Conservation (phyloP, 176 grass and related monocot genomes). For the Oryza rufipogon region DNA sequence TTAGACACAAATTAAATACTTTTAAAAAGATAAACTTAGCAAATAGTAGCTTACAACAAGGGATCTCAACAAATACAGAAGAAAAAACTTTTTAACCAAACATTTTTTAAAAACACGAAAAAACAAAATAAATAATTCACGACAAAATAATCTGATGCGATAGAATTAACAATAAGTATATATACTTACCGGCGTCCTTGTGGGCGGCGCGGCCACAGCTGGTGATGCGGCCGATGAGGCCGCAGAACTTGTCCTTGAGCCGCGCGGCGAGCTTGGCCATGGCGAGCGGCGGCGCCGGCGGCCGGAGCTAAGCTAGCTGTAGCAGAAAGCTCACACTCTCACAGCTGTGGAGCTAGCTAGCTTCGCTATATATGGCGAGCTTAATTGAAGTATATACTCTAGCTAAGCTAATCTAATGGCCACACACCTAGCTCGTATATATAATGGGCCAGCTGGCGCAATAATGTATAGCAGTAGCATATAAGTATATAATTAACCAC, state of each 20-base stretch:
- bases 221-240: conserved; percentile 43
- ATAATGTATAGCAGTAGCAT: not conserved
- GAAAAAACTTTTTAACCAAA: too few species aligned
- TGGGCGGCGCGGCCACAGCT: conserved; percentile 34
- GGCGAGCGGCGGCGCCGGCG: not conserved
- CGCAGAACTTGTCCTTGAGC: conserved; percentile 51
- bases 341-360: too few species aligned
- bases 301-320: not conserved
- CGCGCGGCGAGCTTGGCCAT: conserved; percentile 55
- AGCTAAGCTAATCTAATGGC: not conserved
- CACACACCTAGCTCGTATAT: not conserved
- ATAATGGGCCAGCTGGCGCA: not conserved
- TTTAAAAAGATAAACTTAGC: too few species aligned
- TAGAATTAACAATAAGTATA: not conserved
- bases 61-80: too few species aligned
- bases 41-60: too few species aligned
- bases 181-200: conserved; percentile 37
- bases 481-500: not conserved
- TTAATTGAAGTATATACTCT: not conserved
- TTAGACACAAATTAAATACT: too few species aligned
- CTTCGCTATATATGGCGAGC: not conserved
- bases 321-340: not conserved
- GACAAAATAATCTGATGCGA: too few species aligned
- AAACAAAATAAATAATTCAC: too few species aligned
- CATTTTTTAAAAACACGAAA: too few species aligned